phyloP scores from a whole-genome alignment of 78 protist genomes.

The slime mould (Dictyostelium discoideum) region dicty_2.7 NC_007090.3:2457501-2458000 shows the following conservation, averaged over 20 bases:
- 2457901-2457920: conserved; percentile 57
- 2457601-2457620: conserved; percentile 74
- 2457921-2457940: conserved; percentile 85
- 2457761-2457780: conserved; percentile 73
- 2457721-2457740: conserved; percentile 87
- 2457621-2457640: conserved; percentile 74
- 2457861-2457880: conserved; percentile 56
- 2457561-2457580: conserved; percentile 70
- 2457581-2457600: conserved; percentile 73
- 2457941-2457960: conserved; percentile 66
- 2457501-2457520: no score
- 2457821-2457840: conserved; percentile 12
- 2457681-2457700: conserved; percentile 81
- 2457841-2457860: not conserved
- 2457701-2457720: conserved; percentile 45
- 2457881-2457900: conserved; percentile 44
- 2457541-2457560: no score
- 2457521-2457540: no score
- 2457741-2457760: conserved; percentile 74
- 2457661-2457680: conserved; percentile 84
- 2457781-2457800: conserved; percentile 73
- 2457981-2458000: conserved; percentile 84
- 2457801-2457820: conserved; percentile 9
- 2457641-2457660: conserved; percentile 86
- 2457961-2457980: conserved; percentile 54